Conservation (phyloP, 371 early-diverging fungal genomes). For the Blyttiomyces sp. region DNA sequence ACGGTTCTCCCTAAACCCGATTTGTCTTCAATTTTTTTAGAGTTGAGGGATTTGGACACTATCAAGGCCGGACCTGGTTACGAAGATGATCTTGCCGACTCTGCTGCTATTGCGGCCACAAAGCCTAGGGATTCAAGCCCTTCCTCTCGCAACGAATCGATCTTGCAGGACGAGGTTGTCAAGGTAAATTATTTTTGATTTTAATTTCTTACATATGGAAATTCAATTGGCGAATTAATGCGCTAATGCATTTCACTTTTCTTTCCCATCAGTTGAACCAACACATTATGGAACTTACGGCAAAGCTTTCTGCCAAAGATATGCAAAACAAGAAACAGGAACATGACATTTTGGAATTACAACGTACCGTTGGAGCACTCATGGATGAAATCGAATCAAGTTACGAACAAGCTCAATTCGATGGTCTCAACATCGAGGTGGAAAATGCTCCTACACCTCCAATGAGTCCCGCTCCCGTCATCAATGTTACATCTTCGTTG, state of each 20-base stretch:
- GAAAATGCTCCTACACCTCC: neutral
- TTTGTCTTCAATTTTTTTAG: neutral
- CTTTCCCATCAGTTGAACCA: neutral
- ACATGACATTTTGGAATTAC: slow-evolving; percentile 14
- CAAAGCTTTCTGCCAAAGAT: neutral
- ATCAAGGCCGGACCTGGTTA: neutral
- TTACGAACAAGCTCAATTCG: slow-evolving; percentile 4
- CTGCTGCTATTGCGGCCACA: too few relatives aligned
- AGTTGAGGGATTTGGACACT: neutral
- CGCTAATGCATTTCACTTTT: neutral
- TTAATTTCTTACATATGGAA: too few relatives aligned
- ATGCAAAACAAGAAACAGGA: neutral
- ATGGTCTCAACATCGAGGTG: neutral
- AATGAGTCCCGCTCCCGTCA: neutral
- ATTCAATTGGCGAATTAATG: neutral
- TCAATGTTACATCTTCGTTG: neutral
- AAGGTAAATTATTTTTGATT: too few relatives aligned
- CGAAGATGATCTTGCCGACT: slow-evolving; percentile 3
- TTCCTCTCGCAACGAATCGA: too few relatives aligned
- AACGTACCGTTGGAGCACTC: slow-evolving; percentile 8
- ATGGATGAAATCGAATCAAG: slow-evolving; percentile 18
- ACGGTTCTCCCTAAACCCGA: neutral
- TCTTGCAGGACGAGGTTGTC: too few relatives aligned
- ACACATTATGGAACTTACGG: slow-evolving; percentile 1
- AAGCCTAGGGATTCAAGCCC: too few relatives aligned